Evolutionary conservation across 176 grass and related monocot species (phyloP).

Genomic region (Pontederia paniculata): DNA sequence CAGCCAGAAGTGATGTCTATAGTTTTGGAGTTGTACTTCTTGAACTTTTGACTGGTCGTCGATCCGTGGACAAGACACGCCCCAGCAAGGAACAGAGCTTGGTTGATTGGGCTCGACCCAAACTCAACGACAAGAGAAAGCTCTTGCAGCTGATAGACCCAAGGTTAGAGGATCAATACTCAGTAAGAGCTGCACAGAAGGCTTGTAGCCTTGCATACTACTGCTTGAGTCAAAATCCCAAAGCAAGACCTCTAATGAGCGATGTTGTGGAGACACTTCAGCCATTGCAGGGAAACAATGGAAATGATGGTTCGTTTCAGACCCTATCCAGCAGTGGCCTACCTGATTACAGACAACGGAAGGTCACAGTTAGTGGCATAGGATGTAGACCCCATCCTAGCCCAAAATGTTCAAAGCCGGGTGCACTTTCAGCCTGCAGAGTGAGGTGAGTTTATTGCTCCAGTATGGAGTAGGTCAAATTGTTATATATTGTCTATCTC

Average conservation of each 20-base stretch:
- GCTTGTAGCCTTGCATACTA: conserved; percentile 92
- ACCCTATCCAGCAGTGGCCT: conserved; percentile 24
- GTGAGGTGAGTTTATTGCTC: conserved; percentile 45
- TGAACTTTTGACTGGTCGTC: conserved; percentile 76
- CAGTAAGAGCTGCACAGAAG: conserved; percentile 67
- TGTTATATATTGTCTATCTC: conserved; percentile 8
- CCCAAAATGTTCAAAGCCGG: conserved; percentile 46
- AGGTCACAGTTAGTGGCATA: conserved; percentile 32
- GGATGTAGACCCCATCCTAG: conserved; percentile 66
- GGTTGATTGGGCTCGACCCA: conserved; percentile 87
- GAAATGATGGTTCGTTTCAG: conserved; percentile 22
- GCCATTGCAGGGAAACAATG: conserved; percentile 46
- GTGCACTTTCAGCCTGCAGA: conserved; percentile 61
- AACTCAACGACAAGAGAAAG: conserved; percentile 79
- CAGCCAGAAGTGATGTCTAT: conserved; percentile 89
- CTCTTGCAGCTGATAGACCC: conserved; percentile 83
- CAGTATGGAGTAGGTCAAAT: neutral
- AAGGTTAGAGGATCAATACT: conserved; percentile 61
- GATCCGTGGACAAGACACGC: conserved; percentile 85
- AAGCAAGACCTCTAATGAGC: conserved; percentile 90
- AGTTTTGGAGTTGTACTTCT: conserved; percentile 91
- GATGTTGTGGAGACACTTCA: conserved; percentile 83
- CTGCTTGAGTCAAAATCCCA: conserved; percentile 90
- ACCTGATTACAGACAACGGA: conserved; percentile 41
- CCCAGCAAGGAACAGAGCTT: conserved; percentile 87